Percentiles rank a stretch among this genome's conserved stretches.
These are phyloP conservation scores for Ogataea trehalophila DNA, from an alignment of 805 yeast species.

Conservation along the genomic window DNA sequence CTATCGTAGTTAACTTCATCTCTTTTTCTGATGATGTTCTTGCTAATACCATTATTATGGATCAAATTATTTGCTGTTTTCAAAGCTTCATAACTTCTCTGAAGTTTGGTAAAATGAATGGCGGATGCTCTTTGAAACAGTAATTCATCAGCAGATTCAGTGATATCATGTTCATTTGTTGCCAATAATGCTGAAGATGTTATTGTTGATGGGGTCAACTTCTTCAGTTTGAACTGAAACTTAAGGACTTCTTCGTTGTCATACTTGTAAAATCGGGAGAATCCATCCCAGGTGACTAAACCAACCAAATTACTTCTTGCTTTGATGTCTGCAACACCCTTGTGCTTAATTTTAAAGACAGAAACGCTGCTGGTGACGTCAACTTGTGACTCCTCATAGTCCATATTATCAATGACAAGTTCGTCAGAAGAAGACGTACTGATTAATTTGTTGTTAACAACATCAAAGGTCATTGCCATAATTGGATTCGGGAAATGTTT, in stretches of 20 bases:
- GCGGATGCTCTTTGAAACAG: conserved; percentile 17
- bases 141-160: conserved; percentile 5
- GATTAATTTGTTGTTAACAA: conserved; percentile 23
- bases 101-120: conserved; percentile 20
- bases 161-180: conserved; percentile 5
- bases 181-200: conserved; percentile 3
- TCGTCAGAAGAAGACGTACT: conserved; percentile 48
- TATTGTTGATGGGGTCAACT: conserved; percentile 23
- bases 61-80: conserved; percentile 5
- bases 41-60: conserved; percentile 29
- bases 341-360: conserved; percentile 27
- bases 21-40: conserved; percentile 28
- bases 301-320: conserved; percentile 26
- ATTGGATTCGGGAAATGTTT: conserved; percentile 54
- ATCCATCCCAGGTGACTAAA: conserved; percentile 51
- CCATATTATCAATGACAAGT: conserved; percentile 27
- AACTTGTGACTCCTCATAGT: not conserved
- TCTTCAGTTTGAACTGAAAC: conserved; percentile 23
- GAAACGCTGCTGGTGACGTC: conserved; percentile 7
- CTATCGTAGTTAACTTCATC: conserved; percentile 21
- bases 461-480: conserved; percentile 36
- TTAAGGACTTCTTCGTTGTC: conserved; percentile 12
- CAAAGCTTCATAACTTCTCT: conserved; percentile 12
- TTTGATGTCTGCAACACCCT: conserved; percentile 32
- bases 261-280: conserved; percentile 30